phyloP scores from a whole-genome alignment of 306 rosid genomes.

The Gillenia trifoliata region DNA sequence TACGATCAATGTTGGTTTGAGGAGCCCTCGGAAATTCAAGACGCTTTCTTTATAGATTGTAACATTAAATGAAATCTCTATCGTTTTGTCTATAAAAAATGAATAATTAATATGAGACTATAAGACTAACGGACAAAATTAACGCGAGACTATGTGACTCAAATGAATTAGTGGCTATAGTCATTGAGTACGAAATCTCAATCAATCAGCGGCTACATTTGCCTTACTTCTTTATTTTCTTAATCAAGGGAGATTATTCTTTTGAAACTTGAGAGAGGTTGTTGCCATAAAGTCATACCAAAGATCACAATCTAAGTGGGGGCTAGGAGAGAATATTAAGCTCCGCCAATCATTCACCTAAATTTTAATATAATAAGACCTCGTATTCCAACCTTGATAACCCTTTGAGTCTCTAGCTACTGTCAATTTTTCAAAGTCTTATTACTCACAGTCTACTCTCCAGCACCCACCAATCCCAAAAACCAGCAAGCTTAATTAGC shows the following conservation, averaged over 20 bases:
- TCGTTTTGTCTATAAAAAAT: too few species aligned
- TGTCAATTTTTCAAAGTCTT: not conserved
- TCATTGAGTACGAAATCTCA: not conserved
- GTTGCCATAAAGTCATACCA: not conserved
- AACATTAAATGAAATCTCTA: too few species aligned
- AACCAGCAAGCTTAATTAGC: not conserved
- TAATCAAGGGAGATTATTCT: not conserved
- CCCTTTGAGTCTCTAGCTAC: not conserved
- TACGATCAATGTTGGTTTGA: too few species aligned
- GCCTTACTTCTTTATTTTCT: not conserved
- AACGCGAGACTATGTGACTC: not conserved
- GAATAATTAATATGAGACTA: too few species aligned
- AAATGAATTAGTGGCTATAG: not conserved
- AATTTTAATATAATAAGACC: constrained; percentile 13
- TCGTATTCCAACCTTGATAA: not conserved
- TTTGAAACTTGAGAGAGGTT: not conserved
- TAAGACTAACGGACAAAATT: too few species aligned
- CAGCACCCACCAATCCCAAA: not conserved
- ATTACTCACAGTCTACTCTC: not conserved
- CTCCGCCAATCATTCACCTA: not conserved
- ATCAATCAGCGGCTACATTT: not conserved
- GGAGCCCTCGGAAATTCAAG: too few species aligned
- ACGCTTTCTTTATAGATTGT: too few species aligned
- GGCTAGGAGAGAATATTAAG: constrained; percentile 6
- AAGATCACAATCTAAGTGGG: constrained; percentile 27